Evolutionary conservation across 2,329 filamentous ascomycete genomes (phyloP).

Genomic region (Diplodia corticola): DNA sequence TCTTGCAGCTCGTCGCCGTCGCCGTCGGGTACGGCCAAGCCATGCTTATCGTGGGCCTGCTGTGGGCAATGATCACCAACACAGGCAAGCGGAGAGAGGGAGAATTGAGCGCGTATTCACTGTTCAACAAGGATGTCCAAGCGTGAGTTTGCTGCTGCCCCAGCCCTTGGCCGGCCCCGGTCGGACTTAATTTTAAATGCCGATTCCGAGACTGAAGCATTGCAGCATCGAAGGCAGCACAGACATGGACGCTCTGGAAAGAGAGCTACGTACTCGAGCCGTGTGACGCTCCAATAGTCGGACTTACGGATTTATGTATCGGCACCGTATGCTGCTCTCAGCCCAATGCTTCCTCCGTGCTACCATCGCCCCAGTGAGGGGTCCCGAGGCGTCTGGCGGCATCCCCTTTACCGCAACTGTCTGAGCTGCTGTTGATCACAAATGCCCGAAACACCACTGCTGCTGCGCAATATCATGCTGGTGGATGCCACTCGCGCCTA

Average conservation of each 20-base stretch:
- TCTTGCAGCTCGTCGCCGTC: constrained; percentile 30
- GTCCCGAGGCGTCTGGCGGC: background rate
- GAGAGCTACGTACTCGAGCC: constrained; percentile 18
- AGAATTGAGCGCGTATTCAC: constrained; percentile 35
- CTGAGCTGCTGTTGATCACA: background rate
- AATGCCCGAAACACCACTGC: background rate
- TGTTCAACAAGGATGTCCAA: constrained; percentile 35
- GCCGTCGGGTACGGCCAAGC: constrained; percentile 32
- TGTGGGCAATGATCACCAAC: constrained; percentile 38
- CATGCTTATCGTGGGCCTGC: constrained; percentile 33
- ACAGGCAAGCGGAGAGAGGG: constrained; percentile 33
- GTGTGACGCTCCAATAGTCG: constrained; percentile 8
- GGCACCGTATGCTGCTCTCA: background rate
- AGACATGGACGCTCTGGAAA: constrained; percentile 23
- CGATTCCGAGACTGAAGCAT: constrained; percentile 8
- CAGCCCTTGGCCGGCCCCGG: no score
- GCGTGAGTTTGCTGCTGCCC: constrained; percentile 25
- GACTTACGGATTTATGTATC: constrained; percentile 18
- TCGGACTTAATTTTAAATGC: constrained; percentile 16
- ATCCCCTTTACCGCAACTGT: constrained; percentile 3
- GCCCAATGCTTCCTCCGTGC: constrained; percentile 1
- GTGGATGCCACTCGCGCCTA: background rate
- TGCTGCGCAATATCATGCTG: background rate
- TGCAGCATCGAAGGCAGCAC: constrained; percentile 23
- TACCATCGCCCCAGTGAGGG: background rate